These are phyloP conservation scores for Aspergillus incahuasiensis DNA, from an alignment of 495 filamentous ascomycete genomes.

Conservation along the genomic window DNA sequence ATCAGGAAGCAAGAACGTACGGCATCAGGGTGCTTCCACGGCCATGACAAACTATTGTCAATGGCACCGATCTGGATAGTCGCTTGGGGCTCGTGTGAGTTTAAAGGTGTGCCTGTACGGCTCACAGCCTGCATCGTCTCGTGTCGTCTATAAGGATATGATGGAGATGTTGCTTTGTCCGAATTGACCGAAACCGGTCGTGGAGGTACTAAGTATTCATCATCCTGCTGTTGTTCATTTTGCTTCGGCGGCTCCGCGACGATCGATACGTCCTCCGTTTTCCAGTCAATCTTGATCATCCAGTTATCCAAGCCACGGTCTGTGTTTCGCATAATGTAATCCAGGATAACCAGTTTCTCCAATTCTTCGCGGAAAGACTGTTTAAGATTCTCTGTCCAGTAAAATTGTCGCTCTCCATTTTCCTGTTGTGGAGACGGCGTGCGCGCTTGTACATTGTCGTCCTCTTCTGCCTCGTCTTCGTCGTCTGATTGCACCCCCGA, in stretches of 20 bases:
- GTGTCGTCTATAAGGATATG: conserved; percentile 70
- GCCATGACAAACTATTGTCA: conserved; percentile 97
- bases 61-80: conserved; percentile 85
- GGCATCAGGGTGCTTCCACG: conserved; percentile 98
- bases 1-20: conserved; percentile 24
- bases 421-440: conserved; percentile 44
- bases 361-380: conserved; percentile 92
- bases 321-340: conserved; percentile 99
- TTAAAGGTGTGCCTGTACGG: conserved; percentile 53
- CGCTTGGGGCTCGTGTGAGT: conserved; percentile 41
- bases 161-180: conserved; percentile 40
- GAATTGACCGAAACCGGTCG: conserved; percentile 53
- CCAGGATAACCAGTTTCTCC: conserved; percentile 94
- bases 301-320: conserved; percentile 97
- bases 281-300: conserved; percentile 96
- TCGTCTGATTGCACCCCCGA: conserved; percentile 61
- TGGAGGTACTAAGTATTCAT: conserved; percentile 49
- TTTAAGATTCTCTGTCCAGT: conserved; percentile 86
- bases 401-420: conserved; percentile 53
- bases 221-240: conserved; percentile 48
- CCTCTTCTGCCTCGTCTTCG: conserved; percentile 67
- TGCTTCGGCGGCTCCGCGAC: conserved; percentile 74
- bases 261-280: conserved; percentile 75
- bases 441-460: conserved; percentile 41
- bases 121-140: conserved; percentile 78